Evolutionary conservation across 2,329 filamentous ascomycete species (phyloP), one percentile per base, ranked within the genome.

Genomic region (Penicillium sp.): DNA sequence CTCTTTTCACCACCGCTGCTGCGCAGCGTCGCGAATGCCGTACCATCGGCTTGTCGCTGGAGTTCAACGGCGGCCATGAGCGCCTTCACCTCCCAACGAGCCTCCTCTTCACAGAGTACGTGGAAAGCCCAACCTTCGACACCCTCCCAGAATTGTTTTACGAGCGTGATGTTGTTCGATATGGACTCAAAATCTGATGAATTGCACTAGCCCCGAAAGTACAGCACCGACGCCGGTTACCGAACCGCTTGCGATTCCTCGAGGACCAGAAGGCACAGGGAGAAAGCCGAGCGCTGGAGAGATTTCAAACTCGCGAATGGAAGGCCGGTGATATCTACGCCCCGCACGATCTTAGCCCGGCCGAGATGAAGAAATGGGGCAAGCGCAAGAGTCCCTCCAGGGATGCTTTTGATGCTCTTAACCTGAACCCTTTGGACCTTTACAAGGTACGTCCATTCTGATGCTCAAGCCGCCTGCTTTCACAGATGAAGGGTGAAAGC

Each of bases 351-450:
- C 72, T 99, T 68, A 87, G 84, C 49, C 80, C 85, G 22, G 75
- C 78, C 31, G 92, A 96, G 81, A 87, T 89, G 84, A 75, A 75
- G 67, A 95, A 95, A 78, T 96, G 88, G 87, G 85, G 81, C 71
- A 79, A 75, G 68, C 74, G 74, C 58, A 72, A 76, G 50, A 74
- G 71, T 58, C 81, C 81, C 54, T 75, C 79, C 36, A 77, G 69
- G 48, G 92, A 99, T 71, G 83, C 88, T 6, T 84, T 96, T 58
- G 91, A 96, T 70, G 76, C 86, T 35, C 71, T 96, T 66, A 87
- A 86, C 20, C 77, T 96, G 53, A 87, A 90, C 61, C 92, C 94
- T 13, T 63, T 94, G 53, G 82, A 89, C 60, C 84, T 94, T 74
- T 99, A 97, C 75, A 90, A 91, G 81, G 91, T 95, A 72, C 46